Base-by-base conservation (phyloP, 169 alveolate genomes). In the Cryptosporidium parvum region DNA sequence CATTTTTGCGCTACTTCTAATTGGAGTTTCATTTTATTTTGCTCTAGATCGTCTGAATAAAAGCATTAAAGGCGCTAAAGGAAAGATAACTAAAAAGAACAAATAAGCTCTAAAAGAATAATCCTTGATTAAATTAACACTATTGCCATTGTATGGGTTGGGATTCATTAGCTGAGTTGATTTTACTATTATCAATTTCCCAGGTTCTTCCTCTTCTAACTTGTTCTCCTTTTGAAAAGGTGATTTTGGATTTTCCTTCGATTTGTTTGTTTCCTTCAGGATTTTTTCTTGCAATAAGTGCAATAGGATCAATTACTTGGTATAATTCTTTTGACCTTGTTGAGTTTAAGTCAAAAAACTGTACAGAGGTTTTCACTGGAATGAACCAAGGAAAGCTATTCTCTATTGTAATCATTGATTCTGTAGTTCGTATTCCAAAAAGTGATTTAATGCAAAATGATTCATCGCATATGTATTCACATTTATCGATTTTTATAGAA, bases 91-190 rank as follows among this genome's bases (percentile, higher is more conserved):
- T 26, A 37, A 37, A 42, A 53, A 53, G 16, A 73, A 56, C 0
- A 18, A 58, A 4, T 26, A 68, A 23, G 5, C 23, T 14, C 21
- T 16, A 1, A 48, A 21, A 48, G 18, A 48, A 48, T 56, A 23
- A 56, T 56, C 2, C 16, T 23, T 4, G 67, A 56, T n/a, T 56
- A 73, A 73, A 33, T 33, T 37, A 73, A 18, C 56, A 31, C 21
- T 67, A 80, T 14, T 80, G 89, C 89, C 89, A 80, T 33, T 80
- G 72, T 62, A 80, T 80, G 5, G 89, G 62, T 12, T 80, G 51
- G n/a, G 75, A 80, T 53, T 45, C 89, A 7, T 73, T 73, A 33
- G 6, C 7, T 23, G 33, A 16, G 10, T 42, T 23, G 18, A 44
- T 44, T 42, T 35, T 51, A 23, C 7, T 80, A 6, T 37, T 16